Conservation (phyloP, 176 grass and related monocot genomes). For the Oryza nivara region DNA sequence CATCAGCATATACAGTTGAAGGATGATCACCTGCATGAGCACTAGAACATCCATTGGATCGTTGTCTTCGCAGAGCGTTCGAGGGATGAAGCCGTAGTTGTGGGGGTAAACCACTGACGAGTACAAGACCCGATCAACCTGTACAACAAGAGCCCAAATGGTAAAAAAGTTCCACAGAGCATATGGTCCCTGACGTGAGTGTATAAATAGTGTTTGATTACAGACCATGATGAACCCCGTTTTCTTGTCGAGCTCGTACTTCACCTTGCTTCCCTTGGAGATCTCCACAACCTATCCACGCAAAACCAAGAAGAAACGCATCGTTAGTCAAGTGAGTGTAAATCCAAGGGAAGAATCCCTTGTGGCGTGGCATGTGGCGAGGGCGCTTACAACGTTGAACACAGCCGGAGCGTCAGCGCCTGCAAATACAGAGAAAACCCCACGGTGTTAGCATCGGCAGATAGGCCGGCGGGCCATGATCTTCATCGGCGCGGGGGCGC, state of each 20-base stretch:
- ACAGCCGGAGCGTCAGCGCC: constrained; percentile 66
- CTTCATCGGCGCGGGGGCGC: no score
- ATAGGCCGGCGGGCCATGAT: no score
- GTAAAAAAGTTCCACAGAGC: not conserved
- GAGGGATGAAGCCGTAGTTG: constrained; percentile 79
- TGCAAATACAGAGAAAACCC: not conserved
- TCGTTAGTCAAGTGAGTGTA: not conserved
- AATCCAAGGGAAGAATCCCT: no score
- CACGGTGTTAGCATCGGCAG: no score
- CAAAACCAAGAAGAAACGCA: not conserved
- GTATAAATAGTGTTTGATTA: not conserved
- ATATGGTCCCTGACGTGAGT: not conserved
- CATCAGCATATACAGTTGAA: no score
- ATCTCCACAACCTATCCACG: constrained; percentile 64
- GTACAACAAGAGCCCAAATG: not conserved
- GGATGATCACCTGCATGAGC: constrained; percentile 56
- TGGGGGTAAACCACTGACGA: constrained; percentile 82
- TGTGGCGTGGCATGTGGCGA: not conserved
- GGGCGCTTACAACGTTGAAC: constrained; percentile 71
- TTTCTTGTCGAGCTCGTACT: constrained; percentile 82
- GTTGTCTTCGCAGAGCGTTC: constrained; percentile 81
- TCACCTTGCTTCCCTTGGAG: constrained; percentile 47
- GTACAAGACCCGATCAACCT: constrained; percentile 70
- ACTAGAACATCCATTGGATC: constrained; percentile 80
- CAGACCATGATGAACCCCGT: constrained; percentile 71